phyloP scores from a whole-genome alignment of 306 rosid genomes.

The Prinsepia uniflora region DNA sequence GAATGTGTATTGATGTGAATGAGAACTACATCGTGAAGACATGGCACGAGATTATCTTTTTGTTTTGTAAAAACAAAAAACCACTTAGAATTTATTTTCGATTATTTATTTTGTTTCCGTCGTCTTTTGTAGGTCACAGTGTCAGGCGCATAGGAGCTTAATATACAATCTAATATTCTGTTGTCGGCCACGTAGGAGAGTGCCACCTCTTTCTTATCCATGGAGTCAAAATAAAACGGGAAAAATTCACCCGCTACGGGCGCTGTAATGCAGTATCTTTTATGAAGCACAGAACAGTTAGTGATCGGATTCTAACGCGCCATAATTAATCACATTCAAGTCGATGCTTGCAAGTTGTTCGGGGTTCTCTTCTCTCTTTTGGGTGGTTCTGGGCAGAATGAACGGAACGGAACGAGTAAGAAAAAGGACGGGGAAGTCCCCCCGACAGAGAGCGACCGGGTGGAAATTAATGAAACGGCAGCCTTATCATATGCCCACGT shows the following conservation, averaged over 20 bases:
- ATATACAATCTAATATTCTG: constrained; percentile 21
- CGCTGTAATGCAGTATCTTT: no score
- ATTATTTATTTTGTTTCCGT: background rate
- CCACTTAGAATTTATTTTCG: background rate
- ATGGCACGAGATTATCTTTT: background rate
- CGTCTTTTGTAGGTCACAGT: constrained; percentile 5
- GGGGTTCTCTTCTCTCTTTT: no score
- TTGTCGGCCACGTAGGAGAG: constrained; percentile 32
- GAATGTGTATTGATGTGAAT: no score
- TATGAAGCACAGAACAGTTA: no score
- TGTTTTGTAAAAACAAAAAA: background rate
- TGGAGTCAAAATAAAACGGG: no score
- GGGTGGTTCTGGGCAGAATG: no score
- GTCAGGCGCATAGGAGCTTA: constrained; percentile 26
- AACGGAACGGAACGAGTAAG: no score
- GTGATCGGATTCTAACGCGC: no score
- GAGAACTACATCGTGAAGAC: background rate
- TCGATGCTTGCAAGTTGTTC: no score
- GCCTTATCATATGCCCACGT: constrained; percentile 66
- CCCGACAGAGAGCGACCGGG: constrained; percentile 34
- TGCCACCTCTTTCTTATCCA: background rate
- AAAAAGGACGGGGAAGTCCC: no score
- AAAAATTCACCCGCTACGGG: no score
- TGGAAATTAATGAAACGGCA: constrained; percentile 49
- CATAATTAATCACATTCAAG: no score